Evolutionary conservation across 2,329 filamentous ascomycete species (phyloP).

Genomic region (Aspergillus sp.): DNA sequence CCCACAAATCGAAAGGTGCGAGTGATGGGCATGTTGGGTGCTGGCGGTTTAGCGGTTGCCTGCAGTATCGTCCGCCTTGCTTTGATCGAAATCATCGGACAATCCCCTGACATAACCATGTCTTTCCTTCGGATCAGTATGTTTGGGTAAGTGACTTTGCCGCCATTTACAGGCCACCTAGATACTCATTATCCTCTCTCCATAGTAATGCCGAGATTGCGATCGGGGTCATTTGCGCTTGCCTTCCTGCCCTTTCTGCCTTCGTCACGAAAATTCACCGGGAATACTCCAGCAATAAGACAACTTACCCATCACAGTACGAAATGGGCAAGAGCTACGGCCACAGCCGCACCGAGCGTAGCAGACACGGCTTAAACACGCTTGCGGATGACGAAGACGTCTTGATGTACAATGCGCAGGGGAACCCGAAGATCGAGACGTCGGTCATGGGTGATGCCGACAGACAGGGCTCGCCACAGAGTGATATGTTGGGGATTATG

Average conservation of each 20-base stretch:
- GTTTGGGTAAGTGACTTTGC: conserved; percentile 21
- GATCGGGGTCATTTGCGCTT: conserved; percentile 36
- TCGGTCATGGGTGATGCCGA: conserved; percentile 14
- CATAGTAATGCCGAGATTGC: conserved; percentile 34
- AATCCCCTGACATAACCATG: conserved; percentile 18
- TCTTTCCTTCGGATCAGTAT: conserved; percentile 26
- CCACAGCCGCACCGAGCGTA: conserved; percentile 9
- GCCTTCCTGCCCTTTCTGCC: conserved; percentile 32
- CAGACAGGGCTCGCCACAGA: background rate
- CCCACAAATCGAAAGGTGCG: conserved; percentile 41
- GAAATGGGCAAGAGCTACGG: conserved; percentile 15
- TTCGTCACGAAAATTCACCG: conserved; percentile 27
- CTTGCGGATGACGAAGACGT: conserved; percentile 20
- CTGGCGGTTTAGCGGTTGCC: conserved; percentile 34
- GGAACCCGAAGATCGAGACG: conserved; percentile 22
- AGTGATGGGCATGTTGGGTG: conserved; percentile 43
- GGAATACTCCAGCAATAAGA: conserved; percentile 21
- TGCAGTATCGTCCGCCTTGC: conserved; percentile 22
- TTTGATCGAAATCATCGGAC: conserved; percentile 17
- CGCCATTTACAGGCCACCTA: conserved; percentile 11
- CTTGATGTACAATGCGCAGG: conserved; percentile 19
- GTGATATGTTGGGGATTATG: conserved; percentile 19
- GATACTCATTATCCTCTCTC: conserved; percentile 16
- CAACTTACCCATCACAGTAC: conserved; percentile 13
- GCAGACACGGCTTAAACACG: conserved; percentile 10